Evolutionary conservation across 2,329 filamentous ascomycete species (phyloP), one percentile per base, ranked within the genome.

Genomic region (Cladobotryum protrusum): DNA sequence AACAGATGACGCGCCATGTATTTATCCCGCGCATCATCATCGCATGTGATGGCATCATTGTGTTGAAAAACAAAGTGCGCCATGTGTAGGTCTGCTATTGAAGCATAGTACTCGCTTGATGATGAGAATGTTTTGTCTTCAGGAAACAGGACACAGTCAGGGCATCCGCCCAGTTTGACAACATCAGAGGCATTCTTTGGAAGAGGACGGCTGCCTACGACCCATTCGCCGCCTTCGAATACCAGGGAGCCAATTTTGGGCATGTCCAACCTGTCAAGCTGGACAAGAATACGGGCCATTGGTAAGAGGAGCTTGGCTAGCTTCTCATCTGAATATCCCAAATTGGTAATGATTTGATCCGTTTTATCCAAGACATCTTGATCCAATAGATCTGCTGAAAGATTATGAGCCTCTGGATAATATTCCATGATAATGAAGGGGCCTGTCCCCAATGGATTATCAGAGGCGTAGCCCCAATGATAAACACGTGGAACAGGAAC

Each of bases 271-370:
- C 5, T 57, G 14, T 60, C 67, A 1, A 76, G 63, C 49, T 74
- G 64, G 4, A 75, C 60, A 14, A 74, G 24, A 35, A 73, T 68
- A 24, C 67, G 63, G 12, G 72, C 72, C 50, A 75, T 62, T 52
- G 75, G 63, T 2, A 59, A 46, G 53, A 74, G 75, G 1, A 71
- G 49, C 7, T 54, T 48, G 46, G 63, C 51, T 0, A 73, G 63
- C 32, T 59, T 65, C 4, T 59, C 50, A 33, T 69, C 57, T n/a
- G 42, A n/a, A 19, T 33, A 5, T 5, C n/a, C 29, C 13, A 32
- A 34, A 35, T 52, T 49, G 17, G 73, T 62, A 14, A 65, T 53
- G 4, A 63, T 63, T 52, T 72, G 56, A 65, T 20, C 51, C 45
- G 9, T 67, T 61, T 18, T 62, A 47, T 41, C 43, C 43, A 12